Percentiles rank a stretch among this genome's conserved stretches.
These are phyloP conservation scores for Cutaneotrichosporon cavernicola DNA, from an alignment of 1,284 basidiomycete genomes.

Conservation along the genomic window DNA sequence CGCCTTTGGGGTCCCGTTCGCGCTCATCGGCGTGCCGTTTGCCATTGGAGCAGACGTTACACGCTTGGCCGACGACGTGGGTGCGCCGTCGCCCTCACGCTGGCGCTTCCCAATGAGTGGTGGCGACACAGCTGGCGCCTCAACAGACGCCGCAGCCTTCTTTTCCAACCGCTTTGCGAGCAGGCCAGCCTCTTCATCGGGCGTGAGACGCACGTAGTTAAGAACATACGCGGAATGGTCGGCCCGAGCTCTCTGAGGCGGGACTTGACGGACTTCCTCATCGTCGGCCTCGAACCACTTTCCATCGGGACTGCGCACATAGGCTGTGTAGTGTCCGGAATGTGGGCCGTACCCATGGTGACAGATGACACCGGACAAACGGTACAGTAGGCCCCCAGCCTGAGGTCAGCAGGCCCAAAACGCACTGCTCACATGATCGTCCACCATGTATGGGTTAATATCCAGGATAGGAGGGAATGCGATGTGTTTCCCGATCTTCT, in stretches of 20 bases:
- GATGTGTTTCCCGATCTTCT: slow-evolving; percentile 76
- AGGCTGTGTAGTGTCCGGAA: slow-evolving; percentile 93
- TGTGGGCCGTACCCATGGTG: slow-evolving; percentile 91
- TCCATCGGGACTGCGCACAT: slow-evolving; percentile 70
- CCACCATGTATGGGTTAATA: slow-evolving; percentile 79
- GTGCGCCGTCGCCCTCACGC: slow-evolving; percentile 6
- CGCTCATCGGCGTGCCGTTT: background rate
- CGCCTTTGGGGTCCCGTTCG: background rate
- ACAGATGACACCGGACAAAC: slow-evolving; percentile 86
- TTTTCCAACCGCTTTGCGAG: background rate
- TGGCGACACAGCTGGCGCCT: background rate
- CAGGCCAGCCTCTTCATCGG: slow-evolving; percentile 13
- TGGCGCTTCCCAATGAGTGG: background rate
- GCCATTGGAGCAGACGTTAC: background rate
- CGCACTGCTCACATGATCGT: slow-evolving; percentile 48
- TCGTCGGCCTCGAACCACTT: slow-evolving; percentile 95
- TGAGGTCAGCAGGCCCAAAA: slow-evolving; percentile 13
- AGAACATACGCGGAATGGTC: slow-evolving; percentile 87
- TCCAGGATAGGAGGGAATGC: slow-evolving; percentile 76
- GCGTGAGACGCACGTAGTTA: slow-evolving; percentile 71
- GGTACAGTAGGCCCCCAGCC: slow-evolving; percentile 70
- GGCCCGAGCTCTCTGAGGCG: slow-evolving; percentile 56
- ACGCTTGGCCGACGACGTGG: background rate
- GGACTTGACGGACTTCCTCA: slow-evolving; percentile 62
- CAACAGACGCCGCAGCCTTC: background rate